Evolutionary conservation across 129 eudicot genomes (phyloP).

Genomic region (Helianthus tuberosus): DNA sequence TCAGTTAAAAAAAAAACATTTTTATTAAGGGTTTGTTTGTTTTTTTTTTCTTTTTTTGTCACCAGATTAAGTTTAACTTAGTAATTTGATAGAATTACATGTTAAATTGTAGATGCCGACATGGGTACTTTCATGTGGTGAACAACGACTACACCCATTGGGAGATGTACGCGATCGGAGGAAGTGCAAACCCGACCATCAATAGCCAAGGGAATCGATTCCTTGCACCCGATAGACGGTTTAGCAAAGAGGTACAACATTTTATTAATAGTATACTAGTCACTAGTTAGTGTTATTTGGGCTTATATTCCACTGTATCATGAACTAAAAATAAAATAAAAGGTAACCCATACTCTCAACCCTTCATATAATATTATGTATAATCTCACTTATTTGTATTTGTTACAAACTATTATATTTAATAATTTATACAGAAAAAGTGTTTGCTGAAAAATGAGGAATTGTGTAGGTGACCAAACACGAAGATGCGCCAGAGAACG

Average conservation of each 20-base stretch:
- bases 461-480: slow-evolving; percentile 66
- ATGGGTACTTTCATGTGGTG: slow-evolving; percentile 88
- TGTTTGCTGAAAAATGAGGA: neutral
- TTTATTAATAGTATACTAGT: neutral
- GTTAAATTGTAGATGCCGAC: slow-evolving; percentile 60
- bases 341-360: neutral
- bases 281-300: slow-evolving; percentile 2
- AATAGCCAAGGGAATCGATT: slow-evolving; percentile 92
- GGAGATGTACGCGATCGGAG: slow-evolving; percentile 97
- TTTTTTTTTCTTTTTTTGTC: no score
- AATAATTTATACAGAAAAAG: no score
- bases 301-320: neutral
- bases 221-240: slow-evolving; percentile 67
- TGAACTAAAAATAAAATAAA: neutral
- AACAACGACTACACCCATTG: slow-evolving; percentile 91
- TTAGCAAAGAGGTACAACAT: slow-evolving; percentile 67
- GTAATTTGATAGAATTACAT: neutral
- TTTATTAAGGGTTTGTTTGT: no score
- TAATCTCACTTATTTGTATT: no score
- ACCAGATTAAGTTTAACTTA: neutral
- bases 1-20: neutral
- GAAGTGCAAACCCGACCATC: slow-evolving; percentile 84
- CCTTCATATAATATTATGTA: neutral
- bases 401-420: no score
- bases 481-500: slow-evolving; percentile 66